phyloP scores from a whole-genome alignment of 2,329 filamentous ascomycete genomes.

The Lizonia empirigonia region DNA sequence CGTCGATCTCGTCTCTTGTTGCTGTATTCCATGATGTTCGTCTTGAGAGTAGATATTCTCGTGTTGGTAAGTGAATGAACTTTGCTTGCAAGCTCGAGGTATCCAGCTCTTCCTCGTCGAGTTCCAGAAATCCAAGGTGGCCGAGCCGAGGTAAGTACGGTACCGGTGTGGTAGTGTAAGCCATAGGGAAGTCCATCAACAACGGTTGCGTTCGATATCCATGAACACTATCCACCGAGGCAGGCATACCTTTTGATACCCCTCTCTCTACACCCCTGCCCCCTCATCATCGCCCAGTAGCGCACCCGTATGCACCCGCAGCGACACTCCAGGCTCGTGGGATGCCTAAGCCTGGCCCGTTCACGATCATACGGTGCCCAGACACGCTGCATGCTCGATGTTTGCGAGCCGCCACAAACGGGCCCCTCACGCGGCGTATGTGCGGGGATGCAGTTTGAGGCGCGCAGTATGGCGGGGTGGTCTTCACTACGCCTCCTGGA shows the following conservation, averaged over 20 bases:
- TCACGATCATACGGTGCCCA: conserved; percentile 13
- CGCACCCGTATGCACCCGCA: conserved; percentile 22
- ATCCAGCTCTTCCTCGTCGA: conserved; percentile 41
- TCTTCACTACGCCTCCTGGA: too few relatives aligned
- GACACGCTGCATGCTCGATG: conserved; percentile 17
- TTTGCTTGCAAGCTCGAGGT: conserved; percentile 34
- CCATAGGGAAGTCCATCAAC: conserved; percentile 28
- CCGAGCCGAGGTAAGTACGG: conserved; percentile 27
- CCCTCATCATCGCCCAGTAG: conserved; percentile 20
- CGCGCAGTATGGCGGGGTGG: conserved; percentile 8
- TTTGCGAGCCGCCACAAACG: conserved; percentile 13
- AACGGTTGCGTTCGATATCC: conserved; percentile 2
- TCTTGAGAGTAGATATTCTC: conserved; percentile 24
- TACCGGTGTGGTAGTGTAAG: conserved; percentile 15
- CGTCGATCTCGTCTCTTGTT: conserved; percentile 23
- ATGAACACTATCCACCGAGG: conserved; percentile 8
- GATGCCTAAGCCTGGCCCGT: conserved; percentile 16
- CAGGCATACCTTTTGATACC: conserved; percentile 20
- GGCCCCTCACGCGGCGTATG: conserved; percentile 17
- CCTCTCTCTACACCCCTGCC: conserved; percentile 21
- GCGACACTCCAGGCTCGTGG: conserved; percentile 15
- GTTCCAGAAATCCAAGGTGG: conserved; percentile 38
- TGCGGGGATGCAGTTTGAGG: conserved; percentile 11
- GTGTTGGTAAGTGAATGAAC: conserved; percentile 27
- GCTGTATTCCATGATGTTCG: conserved; percentile 1